Evolutionary conservation across 495 filamentous ascomycete genomes (phyloP).

Genomic region (Geopyxis carbonaria): DNA sequence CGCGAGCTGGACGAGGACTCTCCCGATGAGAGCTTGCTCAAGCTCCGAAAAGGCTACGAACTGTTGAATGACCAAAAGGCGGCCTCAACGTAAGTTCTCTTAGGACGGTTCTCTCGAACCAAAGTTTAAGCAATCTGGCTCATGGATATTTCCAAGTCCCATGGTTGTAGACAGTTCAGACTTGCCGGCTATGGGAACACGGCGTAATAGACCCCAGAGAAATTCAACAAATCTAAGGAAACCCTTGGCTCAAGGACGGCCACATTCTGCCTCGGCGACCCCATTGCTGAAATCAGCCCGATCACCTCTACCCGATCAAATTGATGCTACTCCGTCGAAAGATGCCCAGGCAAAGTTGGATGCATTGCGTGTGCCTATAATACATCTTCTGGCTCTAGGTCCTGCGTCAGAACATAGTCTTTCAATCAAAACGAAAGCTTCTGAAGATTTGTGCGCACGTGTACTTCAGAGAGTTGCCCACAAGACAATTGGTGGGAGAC

Average conservation of each 20-base stretch:
- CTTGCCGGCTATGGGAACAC: conserved; percentile 13
- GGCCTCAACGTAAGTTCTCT: conserved; percentile 24
- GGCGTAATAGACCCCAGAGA: neutral
- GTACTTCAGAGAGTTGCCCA: conserved; percentile 32
- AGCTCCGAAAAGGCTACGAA: conserved; percentile 6
- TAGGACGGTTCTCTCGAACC: neutral
- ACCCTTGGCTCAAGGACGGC: neutral
- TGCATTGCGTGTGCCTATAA: conserved; percentile 34
- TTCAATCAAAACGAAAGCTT: conserved; percentile 34
- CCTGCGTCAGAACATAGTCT: conserved; percentile 39
- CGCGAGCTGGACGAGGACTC: conserved; percentile 39
- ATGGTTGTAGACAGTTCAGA: conserved; percentile 19
- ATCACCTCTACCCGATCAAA: neutral
- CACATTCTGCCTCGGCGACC: neutral
- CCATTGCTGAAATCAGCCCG: conserved; percentile 1
- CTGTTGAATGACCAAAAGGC: conserved; percentile 20
- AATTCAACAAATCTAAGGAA: conserved; percentile 1
- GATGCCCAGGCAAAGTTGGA: conserved; percentile 24
- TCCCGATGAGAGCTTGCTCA: conserved; percentile 22
- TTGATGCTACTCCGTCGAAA: neutral
- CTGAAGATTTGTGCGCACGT: conserved; percentile 33
- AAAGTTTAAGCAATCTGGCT: too few species aligned
- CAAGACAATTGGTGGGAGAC: conserved; percentile 30
- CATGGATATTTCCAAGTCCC: conserved; percentile 16
- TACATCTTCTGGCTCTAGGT: conserved; percentile 43